These are phyloP conservation scores for Cytospora chrysosperma DNA, from an alignment of 2,329 filamentous ascomycete genomes.

Conservation along the genomic window DNA sequence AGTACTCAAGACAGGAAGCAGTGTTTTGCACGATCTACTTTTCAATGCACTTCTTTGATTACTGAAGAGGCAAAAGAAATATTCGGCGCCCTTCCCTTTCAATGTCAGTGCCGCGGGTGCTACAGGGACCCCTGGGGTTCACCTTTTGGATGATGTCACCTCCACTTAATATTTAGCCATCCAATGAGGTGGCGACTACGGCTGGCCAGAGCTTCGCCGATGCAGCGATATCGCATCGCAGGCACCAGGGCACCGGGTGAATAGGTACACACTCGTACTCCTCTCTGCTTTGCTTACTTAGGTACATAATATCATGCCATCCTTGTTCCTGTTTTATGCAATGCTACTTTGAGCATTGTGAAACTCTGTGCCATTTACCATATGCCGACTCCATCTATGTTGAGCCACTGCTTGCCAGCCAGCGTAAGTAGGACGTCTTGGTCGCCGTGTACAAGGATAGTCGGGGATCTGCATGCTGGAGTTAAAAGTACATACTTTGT, in stretches of 20 bases:
- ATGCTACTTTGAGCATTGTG: too few species aligned
- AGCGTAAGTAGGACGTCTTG: not conserved
- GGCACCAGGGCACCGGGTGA: not conserved
- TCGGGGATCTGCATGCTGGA: not conserved
- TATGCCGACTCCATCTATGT: not conserved
- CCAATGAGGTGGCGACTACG: conserved; percentile 2
- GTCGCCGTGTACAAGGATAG: not conserved
- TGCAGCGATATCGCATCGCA: conserved; percentile 16
- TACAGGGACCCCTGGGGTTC: not conserved
- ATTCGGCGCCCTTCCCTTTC: conserved; percentile 16
- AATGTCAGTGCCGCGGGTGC: not conserved
- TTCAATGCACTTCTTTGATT: not conserved
- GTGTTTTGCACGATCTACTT: conserved; percentile 1
- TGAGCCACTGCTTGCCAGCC: not conserved
- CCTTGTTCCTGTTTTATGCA: too few species aligned
- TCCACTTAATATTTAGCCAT: conserved; percentile 12
- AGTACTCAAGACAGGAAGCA: not conserved
- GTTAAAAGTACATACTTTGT: too few species aligned
- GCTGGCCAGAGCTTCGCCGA: not conserved
- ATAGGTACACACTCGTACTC: too few species aligned
- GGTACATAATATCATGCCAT: not conserved
- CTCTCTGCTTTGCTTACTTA: too few species aligned
- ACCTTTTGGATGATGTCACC: conserved; percentile 22
- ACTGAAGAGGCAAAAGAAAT: conserved; percentile 4
- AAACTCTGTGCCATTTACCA: not conserved